phyloP scores from a whole-genome alignment of 345 rosid genomes.

The Populus pruinosa region DNA sequence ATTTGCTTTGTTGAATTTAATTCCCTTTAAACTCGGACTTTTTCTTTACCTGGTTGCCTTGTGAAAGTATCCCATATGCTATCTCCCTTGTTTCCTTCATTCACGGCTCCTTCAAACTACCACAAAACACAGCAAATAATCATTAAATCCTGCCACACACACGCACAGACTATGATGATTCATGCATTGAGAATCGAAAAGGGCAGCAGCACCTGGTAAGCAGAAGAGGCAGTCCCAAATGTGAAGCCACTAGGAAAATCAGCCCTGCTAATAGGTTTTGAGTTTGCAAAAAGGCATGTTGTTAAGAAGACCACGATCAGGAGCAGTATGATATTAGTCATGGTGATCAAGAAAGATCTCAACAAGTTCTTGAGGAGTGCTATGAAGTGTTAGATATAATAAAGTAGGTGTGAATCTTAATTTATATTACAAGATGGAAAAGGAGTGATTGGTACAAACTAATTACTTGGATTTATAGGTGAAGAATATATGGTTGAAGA shows the following conservation, averaged over 20 bases:
- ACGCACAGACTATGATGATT: too few relatives aligned
- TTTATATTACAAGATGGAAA: neutral
- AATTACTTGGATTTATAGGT: conserved; percentile 25
- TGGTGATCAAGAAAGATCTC: neutral
- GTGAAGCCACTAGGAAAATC: conserved; percentile 73
- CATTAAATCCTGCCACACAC: neutral
- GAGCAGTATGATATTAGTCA: conserved; percentile 13
- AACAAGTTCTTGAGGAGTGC: neutral
- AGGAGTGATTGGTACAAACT: neutral
- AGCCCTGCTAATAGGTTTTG: conserved; percentile 55
- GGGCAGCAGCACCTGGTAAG: conserved; percentile 58
- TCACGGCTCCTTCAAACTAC: conserved; percentile 88
- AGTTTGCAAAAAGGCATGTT: conserved; percentile 14
- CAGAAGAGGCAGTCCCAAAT: conserved; percentile 92
- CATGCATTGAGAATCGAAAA: neutral
- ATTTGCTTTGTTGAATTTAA: neutral
- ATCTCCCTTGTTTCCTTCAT: conserved; percentile 84
- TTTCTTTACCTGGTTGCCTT: conserved; percentile 55
- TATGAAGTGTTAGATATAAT: neutral
- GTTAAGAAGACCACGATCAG: conserved; percentile 16
- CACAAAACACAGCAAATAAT: neutral
- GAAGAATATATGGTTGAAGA: conserved; percentile 16
- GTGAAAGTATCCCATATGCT: conserved; percentile 93
- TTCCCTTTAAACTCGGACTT: neutral
- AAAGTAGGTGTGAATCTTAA: neutral